phyloP scores from a whole-genome alignment of 164 flowering plant species.

The Annona squamosa region DNA sequence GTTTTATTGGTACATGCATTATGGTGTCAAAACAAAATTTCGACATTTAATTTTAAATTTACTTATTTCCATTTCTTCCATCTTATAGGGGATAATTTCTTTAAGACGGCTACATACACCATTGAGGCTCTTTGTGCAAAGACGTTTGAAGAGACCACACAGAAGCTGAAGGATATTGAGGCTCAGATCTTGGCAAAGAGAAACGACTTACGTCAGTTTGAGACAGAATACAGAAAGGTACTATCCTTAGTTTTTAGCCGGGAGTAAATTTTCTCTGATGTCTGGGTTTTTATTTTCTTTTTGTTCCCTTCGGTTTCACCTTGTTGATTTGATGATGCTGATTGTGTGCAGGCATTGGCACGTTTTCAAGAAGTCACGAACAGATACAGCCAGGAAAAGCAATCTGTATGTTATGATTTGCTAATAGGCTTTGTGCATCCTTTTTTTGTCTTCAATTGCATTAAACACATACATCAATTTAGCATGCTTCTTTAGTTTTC shows the following conservation, averaged over 20 bases:
- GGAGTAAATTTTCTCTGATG: too few relatives aligned
- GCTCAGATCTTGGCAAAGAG: conserved; percentile 84
- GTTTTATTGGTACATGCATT: too few relatives aligned
- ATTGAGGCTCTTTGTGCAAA: conserved; percentile 93
- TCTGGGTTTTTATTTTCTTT: background rate
- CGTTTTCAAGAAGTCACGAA: conserved; percentile 90
- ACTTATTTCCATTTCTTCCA: background rate
- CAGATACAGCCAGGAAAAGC: conserved; percentile 86
- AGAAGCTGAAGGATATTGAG: conserved; percentile 81
- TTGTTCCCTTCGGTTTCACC: background rate
- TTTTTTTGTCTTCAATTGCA: background rate
- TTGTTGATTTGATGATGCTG: background rate
- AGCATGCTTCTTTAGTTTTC: background rate
- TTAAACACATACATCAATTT: background rate
- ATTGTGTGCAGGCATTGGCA: conserved; percentile 73
- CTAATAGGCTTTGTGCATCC: background rate
- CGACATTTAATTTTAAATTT: background rate
- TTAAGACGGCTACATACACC: conserved; percentile 83
- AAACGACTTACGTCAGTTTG: conserved; percentile 89
- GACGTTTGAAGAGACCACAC: conserved; percentile 69
- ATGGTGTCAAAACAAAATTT: background rate
- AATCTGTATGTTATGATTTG: conserved; percentile 49
- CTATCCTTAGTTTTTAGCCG: background rate
- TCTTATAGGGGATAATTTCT: conserved; percentile 82
- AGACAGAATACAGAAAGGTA: conserved; percentile 87